Conservation (phyloP, 1,139 yeast species). For the Blastobotrys persicus region DNA sequence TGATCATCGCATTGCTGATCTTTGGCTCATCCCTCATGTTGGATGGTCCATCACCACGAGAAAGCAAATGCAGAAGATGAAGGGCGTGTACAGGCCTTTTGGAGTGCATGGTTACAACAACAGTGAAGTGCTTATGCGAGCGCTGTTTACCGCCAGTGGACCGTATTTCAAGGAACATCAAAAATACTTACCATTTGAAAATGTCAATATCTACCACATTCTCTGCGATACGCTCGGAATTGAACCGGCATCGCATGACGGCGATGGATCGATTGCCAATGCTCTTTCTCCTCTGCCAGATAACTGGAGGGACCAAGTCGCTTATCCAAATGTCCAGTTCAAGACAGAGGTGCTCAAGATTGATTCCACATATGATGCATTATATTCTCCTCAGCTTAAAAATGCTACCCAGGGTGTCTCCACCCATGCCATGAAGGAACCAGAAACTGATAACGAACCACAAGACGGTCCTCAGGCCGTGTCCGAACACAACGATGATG, state of each 20-base stretch:
- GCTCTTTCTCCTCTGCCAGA: constrained; percentile 39
- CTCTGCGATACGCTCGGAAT: constrained; percentile 66
- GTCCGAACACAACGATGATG: neutral
- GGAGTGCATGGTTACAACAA: constrained; percentile 88
- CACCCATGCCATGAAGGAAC: neutral
- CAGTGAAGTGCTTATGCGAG: constrained; percentile 75
- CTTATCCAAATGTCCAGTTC: constrained; percentile 60
- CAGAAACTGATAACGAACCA: neutral
- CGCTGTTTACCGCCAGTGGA: constrained; percentile 75
- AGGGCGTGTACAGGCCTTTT: constrained; percentile 53
- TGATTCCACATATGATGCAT: constrained; percentile 35
- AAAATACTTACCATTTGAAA: constrained; percentile 62
- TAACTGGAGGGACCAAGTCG: constrained; percentile 53
- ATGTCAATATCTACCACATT: constrained; percentile 70
- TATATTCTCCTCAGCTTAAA: constrained; percentile 17
- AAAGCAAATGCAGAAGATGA: constrained; percentile 46
- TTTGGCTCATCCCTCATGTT: constrained; percentile 79
- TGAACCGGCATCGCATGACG: constrained; percentile 59
- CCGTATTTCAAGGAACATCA: constrained; percentile 58
- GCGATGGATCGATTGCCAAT: constrained; percentile 38
- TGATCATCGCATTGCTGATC: constrained; percentile 68
- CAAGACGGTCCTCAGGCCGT: constrained; percentile 2
- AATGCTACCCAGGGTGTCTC: neutral
- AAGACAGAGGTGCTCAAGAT: constrained; percentile 32
- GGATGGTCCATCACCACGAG: constrained; percentile 77